Percentiles rank a stretch among this genome's conserved stretches.
These are phyloP conservation scores for Quercus ilex DNA, from an alignment of 306 rosid species.

Conservation along the genomic window DNA sequence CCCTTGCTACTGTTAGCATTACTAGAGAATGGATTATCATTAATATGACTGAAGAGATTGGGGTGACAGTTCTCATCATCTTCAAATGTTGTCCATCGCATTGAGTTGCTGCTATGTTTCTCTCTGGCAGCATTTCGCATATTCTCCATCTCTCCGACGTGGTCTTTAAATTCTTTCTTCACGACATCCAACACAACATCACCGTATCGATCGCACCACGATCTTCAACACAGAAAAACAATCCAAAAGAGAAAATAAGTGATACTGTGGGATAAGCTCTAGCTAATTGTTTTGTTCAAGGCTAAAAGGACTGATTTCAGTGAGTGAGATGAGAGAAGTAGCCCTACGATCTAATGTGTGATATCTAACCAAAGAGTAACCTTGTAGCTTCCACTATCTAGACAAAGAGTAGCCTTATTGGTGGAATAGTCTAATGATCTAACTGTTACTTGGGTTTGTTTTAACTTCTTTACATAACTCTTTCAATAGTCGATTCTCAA, in stretches of 20 bases:
- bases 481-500: no score
- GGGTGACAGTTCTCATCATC: conserved; percentile 81
- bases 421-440: background rate
- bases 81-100: conserved; percentile 68
- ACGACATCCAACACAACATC: conserved; percentile 75
- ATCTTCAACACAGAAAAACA: conserved; percentile 30
- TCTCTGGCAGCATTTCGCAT: conserved; percentile 50
- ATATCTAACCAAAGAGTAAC: background rate
- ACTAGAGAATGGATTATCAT: conserved; percentile 24
- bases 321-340: background rate
- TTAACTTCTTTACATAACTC: background rate
- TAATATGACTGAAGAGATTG: conserved; percentile 45
- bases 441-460: background rate
- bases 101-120: conserved; percentile 50
- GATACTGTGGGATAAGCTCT: background rate
- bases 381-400: no score
- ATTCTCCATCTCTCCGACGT: conserved; percentile 74
- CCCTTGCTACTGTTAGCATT: conserved; percentile 15
- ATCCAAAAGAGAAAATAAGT: background rate
- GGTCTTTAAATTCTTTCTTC: conserved; percentile 80
- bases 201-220: conserved; percentile 73
- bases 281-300: no score
- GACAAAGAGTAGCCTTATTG: background rate
- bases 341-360: background rate
- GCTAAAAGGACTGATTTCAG: background rate